Evolutionary conservation across 768 basidiomycete genomes (phyloP).

Genomic region (Ramaria sp.): DNA sequence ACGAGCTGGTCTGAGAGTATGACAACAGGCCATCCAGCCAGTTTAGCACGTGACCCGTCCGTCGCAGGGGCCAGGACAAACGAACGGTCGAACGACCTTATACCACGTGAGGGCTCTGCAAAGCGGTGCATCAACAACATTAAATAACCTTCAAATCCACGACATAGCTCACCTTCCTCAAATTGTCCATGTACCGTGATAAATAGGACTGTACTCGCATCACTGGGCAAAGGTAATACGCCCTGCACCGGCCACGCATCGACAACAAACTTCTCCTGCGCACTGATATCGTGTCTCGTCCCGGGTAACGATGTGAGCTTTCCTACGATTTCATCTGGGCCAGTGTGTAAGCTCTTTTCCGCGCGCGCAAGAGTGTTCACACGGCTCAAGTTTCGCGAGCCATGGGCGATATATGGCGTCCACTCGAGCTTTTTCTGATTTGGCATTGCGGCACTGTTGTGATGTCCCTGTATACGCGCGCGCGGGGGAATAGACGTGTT

Average conservation of each 20-base stretch:
- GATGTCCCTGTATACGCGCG: constrained; percentile 61
- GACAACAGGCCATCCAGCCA: constrained; percentile 80
- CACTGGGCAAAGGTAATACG: constrained; percentile 33
- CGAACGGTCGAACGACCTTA: constrained; percentile 88
- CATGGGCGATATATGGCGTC: constrained; percentile 52
- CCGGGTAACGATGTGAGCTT: constrained; percentile 55
- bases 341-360: constrained; percentile 49
- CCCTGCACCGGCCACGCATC: constrained; percentile 78
- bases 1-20: constrained; percentile 85
- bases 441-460: constrained; percentile 52
- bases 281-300: constrained; percentile 74
- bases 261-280: constrained; percentile 74
- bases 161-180: constrained; percentile 53
- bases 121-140: constrained; percentile 7
- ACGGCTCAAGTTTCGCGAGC: constrained; percentile 70
- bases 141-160: constrained; percentile 2
- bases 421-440: constrained; percentile 80
- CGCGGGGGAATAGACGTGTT: constrained; percentile 77
- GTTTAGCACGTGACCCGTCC: constrained; percentile 74
- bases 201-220: constrained; percentile 35
- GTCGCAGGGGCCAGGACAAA: constrained; percentile 78
- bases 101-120: constrained; percentile 58
- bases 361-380: constrained; percentile 10
- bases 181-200: constrained; percentile 85
- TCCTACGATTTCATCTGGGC: constrained; percentile 50